Evolutionary conservation across 1,284 basidiomycete genomes (phyloP).

Genomic region (Puccinia coronata): DNA sequence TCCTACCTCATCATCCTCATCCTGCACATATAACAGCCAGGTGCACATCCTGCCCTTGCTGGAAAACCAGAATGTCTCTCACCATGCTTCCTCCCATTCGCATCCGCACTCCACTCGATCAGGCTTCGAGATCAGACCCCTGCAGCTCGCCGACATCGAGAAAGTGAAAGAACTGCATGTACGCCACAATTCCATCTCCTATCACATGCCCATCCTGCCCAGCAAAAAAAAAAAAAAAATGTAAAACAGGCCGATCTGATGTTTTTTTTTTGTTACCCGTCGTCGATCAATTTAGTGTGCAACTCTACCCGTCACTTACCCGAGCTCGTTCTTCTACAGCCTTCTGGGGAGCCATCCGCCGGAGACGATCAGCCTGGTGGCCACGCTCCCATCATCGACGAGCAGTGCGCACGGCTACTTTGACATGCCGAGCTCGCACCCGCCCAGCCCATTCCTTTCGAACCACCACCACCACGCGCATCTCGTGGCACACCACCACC

Average conservation of each 20-base stretch:
- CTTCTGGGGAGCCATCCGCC: not conserved
- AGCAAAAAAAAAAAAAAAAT: too few relatives aligned
- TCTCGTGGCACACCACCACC: too few relatives aligned
- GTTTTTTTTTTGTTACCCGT: too few relatives aligned
- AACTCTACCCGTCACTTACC: constrained; percentile 32
- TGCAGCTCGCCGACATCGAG: constrained; percentile 24
- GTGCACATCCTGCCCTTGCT: not conserved
- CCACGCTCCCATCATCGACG: constrained; percentile 29
- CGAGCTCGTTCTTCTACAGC: constrained; percentile 29
- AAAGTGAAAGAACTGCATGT: constrained; percentile 38
- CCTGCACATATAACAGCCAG: too few relatives aligned
- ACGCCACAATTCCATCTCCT: not conserved
- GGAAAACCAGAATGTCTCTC: too few relatives aligned
- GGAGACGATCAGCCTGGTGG: constrained; percentile 14
- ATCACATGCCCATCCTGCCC: not conserved
- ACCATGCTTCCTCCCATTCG: too few relatives aligned
- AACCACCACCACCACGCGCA: too few relatives aligned
- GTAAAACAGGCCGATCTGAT: too few relatives aligned
- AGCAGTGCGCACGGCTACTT: constrained; percentile 6
- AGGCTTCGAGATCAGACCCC: constrained; percentile 11
- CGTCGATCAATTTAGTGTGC: constrained; percentile 18
- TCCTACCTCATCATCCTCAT: too few relatives aligned
- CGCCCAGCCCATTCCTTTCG: not conserved
- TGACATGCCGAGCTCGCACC: not conserved
- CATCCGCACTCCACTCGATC: not conserved